Evolutionary conservation across 2,329 filamentous ascomycete genomes (phyloP), one percentile per base, ranked within the genome.

Genomic region (Aspergillus sp.): DNA sequence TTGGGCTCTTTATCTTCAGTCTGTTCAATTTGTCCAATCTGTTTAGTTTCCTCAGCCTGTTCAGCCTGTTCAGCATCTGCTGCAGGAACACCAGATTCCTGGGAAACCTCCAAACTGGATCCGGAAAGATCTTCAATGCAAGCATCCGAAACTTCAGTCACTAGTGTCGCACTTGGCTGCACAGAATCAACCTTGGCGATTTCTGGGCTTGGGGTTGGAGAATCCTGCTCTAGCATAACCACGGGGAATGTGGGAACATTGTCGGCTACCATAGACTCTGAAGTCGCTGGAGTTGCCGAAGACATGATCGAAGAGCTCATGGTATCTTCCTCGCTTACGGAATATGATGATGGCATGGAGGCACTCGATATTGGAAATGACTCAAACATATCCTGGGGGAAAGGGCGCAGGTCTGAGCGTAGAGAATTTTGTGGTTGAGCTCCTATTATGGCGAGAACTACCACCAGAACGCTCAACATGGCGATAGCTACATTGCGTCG

Each of bases 401-500:
- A 55, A 1, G 40, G 45, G 10, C 41, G 47, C n/a, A 58, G 29
- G 6, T 51, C 37, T 4, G 48, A 42, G 7, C 19, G 19, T 19
- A 27, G 29, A 33, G 39, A 10, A 1, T 41, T 19, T 30, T 29
- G 43, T 28, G 51, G 34, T 26, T 37, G 29, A 39, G 27, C 27
- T n/a, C 37, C 38, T 10, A 46, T 44, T 19, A 65, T 41, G 2
- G 66, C 60, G 5, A 76, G 58, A 47, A 72, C 67, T 1, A 72
- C 47, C 5, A 76, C 65, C 5, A 74, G 46, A 10, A 67, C 44
- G 35, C 66, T 67, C 4, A 81, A 61, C 5, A 75, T 46, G 7
- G 69, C 59, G 30, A 81, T 72, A 12, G 70, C 62, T 8, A 79
- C 61, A 52, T 82, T 82, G 32, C 74, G 69, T 37, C 68, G 67